Evolutionary conservation across 2,329 filamentous ascomycete genomes (phyloP), one percentile per base, ranked within the genome.

Genomic region (Paraphaeosphaeria sporulosa): DNA sequence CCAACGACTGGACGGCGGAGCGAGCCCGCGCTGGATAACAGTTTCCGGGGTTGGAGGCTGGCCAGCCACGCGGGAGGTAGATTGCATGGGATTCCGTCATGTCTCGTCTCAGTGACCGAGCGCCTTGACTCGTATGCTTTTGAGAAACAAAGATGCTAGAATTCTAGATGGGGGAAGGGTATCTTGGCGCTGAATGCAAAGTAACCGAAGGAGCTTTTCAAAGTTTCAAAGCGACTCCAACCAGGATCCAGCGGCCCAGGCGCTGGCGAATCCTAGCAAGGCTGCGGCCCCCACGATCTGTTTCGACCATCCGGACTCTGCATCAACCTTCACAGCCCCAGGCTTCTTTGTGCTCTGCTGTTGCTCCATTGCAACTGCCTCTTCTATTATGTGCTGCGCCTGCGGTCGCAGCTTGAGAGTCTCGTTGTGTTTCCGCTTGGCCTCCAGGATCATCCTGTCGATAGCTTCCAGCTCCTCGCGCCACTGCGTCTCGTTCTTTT

Each of bases 391-490:
- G 58, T 71, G 66, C 42, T 69, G 61, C 4, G 60, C 58, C 30
- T 70, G 69, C 12, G 70, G 62, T 4, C 62, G 59, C 21, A 60
- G 59, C 36, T 61, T 56, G 42, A 76, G 59, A 49, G 64, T 71
- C 59, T 74, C 71, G 55, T 79, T 77, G 56, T 78, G 72, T 23
- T 71, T 60, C 59, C 74, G 82, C 80, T 76, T 76, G 34, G 78
- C 72, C 80, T 84, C 71, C 86, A 91, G 78, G 34, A 87, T 84
- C 67, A 89, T 80, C 55, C 78, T 80, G 46, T 83, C 91, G 50
- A 97, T 84, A n/a, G 89, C 87, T 36, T 91, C 80, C 62, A 97
- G 79, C 70, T 97, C 93, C 67, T 94, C 89, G 62, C 81, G 81
- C 78, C 86, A 82, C 23, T 78, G 72, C 17, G 78, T 79, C 49